These are phyloP conservation scores for Arachis monticola DNA, from an alignment of 331 rosid species.

Conservation along the genomic window DNA sequence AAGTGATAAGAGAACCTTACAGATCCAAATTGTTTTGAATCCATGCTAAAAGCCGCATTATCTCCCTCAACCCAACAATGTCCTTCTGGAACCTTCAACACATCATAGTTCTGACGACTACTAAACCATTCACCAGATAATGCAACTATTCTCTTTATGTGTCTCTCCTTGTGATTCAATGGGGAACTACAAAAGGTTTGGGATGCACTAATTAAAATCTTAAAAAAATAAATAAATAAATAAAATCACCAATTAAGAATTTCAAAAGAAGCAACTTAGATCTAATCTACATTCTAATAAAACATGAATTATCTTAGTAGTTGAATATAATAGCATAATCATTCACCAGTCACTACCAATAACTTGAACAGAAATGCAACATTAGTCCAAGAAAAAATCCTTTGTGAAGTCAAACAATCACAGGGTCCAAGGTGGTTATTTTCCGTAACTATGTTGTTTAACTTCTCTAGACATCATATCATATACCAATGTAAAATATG, in stretches of 20 bases:
- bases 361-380: too few relatives aligned
- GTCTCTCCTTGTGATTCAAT: slow-evolving; percentile 71
- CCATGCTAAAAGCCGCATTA: slow-evolving; percentile 77
- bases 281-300: slow-evolving; percentile 18
- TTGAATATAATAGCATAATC: slow-evolving; percentile 15
- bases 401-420: not conserved
- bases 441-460: slow-evolving; percentile 13
- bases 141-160: slow-evolving; percentile 81
- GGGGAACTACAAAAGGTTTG: slow-evolving; percentile 70
- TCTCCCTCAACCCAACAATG: slow-evolving; percentile 98
- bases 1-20: slow-evolving; percentile 57
- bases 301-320: slow-evolving; percentile 11
- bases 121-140: slow-evolving; percentile 88
- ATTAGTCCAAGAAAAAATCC: too few relatives aligned
- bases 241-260: too few relatives aligned
- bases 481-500: slow-evolving; percentile 28
- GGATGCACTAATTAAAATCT: slow-evolving; percentile 29
- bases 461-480: not conserved
- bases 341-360: not conserved
- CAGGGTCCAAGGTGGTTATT: slow-evolving; percentile 6
- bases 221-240: too few relatives aligned
- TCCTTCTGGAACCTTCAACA: slow-evolving; percentile 68
- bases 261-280: slow-evolving; percentile 6
- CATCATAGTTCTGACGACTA: slow-evolving; percentile 54
- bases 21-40: slow-evolving; percentile 82